Evolutionary conservation across 2,329 filamentous ascomycete genomes (phyloP).

Genomic region (Penicillium polonicum): DNA sequence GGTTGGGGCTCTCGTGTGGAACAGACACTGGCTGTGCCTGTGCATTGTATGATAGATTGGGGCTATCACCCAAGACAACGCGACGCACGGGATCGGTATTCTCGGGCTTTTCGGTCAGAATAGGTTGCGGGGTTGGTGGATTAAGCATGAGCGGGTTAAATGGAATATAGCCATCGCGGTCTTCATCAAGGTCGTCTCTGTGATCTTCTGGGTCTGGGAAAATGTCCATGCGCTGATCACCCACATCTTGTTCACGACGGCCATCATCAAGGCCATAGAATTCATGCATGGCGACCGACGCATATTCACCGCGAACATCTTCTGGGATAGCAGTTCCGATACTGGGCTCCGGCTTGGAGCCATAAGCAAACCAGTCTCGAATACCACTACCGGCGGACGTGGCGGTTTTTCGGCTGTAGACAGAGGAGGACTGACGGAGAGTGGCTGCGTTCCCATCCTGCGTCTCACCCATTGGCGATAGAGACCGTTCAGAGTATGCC

Average conservation of each 20-base stretch:
- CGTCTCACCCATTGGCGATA: constrained; percentile 28
- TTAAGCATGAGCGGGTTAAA: constrained; percentile 49
- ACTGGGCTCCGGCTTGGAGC: constrained; percentile 30
- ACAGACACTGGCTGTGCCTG: constrained; percentile 22
- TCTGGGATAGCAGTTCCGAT: constrained; percentile 33
- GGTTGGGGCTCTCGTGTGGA: constrained; percentile 25
- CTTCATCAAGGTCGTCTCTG: constrained; percentile 26
- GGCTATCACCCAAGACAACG: constrained; percentile 33
- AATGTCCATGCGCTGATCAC: constrained; percentile 37
- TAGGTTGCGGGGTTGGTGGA: constrained; percentile 44
- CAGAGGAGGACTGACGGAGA: constrained; percentile 36
- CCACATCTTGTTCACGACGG: constrained; percentile 35
- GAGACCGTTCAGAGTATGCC: constrained; percentile 36
- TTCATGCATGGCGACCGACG: constrained; percentile 37
- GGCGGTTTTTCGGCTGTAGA: constrained; percentile 30
- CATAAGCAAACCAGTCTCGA: constrained; percentile 37
- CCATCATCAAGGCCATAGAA: constrained; percentile 36
- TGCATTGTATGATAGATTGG: constrained; percentile 35
- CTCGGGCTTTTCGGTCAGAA: constrained; percentile 22
- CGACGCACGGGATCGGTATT: constrained; percentile 32
- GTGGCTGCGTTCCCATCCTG: constrained; percentile 22
- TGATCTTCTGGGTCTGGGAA: constrained; percentile 35
- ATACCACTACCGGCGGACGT: constrained; percentile 28
- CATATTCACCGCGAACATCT: constrained; percentile 39
- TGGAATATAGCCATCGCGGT: constrained; percentile 19